Evolutionary conservation across 2,329 filamentous ascomycete species (phyloP).

Genomic region (Tolypocladium amazonense): DNA sequence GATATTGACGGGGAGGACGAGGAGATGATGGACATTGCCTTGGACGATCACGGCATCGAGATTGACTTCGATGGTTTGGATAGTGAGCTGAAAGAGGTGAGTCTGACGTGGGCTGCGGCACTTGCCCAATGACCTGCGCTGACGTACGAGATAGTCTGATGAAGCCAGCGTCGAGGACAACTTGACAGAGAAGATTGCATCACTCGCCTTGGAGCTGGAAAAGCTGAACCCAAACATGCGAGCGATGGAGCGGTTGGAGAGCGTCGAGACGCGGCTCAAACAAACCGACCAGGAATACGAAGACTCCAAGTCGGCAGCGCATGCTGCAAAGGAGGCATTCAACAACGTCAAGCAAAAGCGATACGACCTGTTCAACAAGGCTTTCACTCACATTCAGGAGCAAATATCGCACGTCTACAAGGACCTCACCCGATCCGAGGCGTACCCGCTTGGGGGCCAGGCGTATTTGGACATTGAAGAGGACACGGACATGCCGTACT

Average conservation of each 20-base stretch:
- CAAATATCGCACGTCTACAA: slow-evolving; percentile 93
- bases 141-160: slow-evolving; percentile 46
- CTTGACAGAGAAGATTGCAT: slow-evolving; percentile 66
- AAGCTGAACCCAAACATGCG: slow-evolving; percentile 97
- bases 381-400: slow-evolving; percentile 88
- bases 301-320: slow-evolving; percentile 64
- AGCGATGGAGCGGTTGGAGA: slow-evolving; percentile 81
- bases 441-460: slow-evolving; percentile 87
- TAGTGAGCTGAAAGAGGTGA: slow-evolving; percentile 69
- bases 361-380: slow-evolving; percentile 87
- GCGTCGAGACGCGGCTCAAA: slow-evolving; percentile 72
- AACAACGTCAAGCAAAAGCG: slow-evolving; percentile 71
- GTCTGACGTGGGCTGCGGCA: slow-evolving; percentile 14
- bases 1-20: slow-evolving; percentile 68
- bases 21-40: slow-evolving; percentile 49
- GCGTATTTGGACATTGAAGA: slow-evolving; percentile 85
- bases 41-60: slow-evolving; percentile 86
- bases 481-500: slow-evolving; percentile 91
- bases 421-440: slow-evolving; percentile 79
- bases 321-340: slow-evolving; percentile 72
- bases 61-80: slow-evolving; percentile 76
- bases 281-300: slow-evolving; percentile 85
- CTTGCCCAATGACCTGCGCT: slow-evolving; percentile 15
- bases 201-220: slow-evolving; percentile 69
- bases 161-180: slow-evolving; percentile 62